phyloP scores from a whole-genome alignment of 495 filamentous ascomycete species.

The Penicillium lividum region DNA sequence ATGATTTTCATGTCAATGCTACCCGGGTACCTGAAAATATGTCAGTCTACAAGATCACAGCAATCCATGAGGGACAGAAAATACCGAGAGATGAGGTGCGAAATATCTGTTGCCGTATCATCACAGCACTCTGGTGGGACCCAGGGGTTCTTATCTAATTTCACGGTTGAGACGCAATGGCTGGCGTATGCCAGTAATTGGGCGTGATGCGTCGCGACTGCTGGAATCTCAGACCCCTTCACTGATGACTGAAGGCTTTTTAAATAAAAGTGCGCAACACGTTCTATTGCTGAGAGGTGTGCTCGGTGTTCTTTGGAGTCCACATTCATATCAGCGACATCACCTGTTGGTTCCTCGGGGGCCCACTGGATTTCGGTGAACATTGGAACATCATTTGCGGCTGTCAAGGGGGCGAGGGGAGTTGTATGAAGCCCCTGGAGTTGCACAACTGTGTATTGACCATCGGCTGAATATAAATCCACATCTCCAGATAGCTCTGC shows the following conservation, averaged over 20 bases:
- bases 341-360: constrained; percentile 13
- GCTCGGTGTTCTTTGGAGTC: neutral
- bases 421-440: constrained; percentile 30
- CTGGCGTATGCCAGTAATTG: constrained; percentile 21
- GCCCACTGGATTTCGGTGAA: constrained; percentile 27
- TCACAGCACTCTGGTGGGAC: constrained; percentile 31
- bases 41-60: constrained; percentile 2
- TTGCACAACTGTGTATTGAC: constrained; percentile 22
- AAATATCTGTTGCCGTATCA: constrained; percentile 39
- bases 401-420: constrained; percentile 22
- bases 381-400: constrained; percentile 21
- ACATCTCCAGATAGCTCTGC: constrained; percentile 30
- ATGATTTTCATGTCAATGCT: constrained; percentile 29
- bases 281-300: constrained; percentile 17
- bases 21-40: constrained; percentile 13
- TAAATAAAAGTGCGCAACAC: constrained; percentile 25
- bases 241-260: constrained; percentile 14
- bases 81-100: constrained; percentile 29
- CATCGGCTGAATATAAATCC: constrained; percentile 22
- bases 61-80: neutral
- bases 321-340: neutral
- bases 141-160: constrained; percentile 17
- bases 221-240: neutral
- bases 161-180: constrained; percentile 15
- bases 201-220: constrained; percentile 7